These are phyloP conservation scores for Chytridium lagenaria DNA, from an alignment of 371 early-diverging fungal genomes.

Conservation along the genomic window DNA sequence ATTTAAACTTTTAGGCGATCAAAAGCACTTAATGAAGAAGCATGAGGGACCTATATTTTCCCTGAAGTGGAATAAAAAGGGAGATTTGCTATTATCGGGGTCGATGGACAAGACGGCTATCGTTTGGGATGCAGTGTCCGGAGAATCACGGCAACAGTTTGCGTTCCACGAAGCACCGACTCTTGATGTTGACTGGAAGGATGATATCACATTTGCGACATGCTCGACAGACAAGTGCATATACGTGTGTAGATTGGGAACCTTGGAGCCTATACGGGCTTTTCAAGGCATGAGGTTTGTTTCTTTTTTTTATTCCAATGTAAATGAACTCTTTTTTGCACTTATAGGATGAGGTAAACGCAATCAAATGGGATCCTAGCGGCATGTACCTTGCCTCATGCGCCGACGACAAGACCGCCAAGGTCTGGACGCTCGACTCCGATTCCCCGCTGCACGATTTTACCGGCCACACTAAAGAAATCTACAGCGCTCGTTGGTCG, in stretches of 20 bases:
- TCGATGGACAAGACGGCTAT: conserved; percentile 82
- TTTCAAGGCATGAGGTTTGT: conserved; percentile 76
- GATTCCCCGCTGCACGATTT: conserved; percentile 51
- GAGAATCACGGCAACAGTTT: conserved; percentile 79
- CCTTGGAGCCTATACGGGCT: conserved; percentile 66
- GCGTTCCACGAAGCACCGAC: conserved; percentile 75
- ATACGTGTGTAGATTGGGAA: conserved; percentile 78
- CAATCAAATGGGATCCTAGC: conserved; percentile 86
- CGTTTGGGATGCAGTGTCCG: conserved; percentile 85
- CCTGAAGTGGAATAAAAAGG: conserved; percentile 84
- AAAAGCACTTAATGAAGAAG: conserved; percentile 69
- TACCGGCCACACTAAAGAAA: conserved; percentile 75
- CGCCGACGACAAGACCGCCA: conserved; percentile 90
- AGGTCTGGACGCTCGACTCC: conserved; percentile 62
- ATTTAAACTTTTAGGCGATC: conserved; percentile 59
- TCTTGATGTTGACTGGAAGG: conserved; percentile 93
- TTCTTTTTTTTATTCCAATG: neutral
- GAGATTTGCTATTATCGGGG: conserved; percentile 79
- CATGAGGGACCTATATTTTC: conserved; percentile 87
- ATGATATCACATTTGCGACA: conserved; percentile 89
- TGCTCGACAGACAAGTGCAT: conserved; percentile 85
- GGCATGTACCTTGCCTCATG: conserved; percentile 86
- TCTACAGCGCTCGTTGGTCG: conserved; percentile 80
- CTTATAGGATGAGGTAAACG: conserved; percentile 73
- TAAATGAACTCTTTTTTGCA: conserved; percentile 12